Evolutionary conservation across 2,329 filamentous ascomycete species (phyloP), one percentile per base, ranked within the genome.

Genomic region (Chaetothyriales sp.): DNA sequence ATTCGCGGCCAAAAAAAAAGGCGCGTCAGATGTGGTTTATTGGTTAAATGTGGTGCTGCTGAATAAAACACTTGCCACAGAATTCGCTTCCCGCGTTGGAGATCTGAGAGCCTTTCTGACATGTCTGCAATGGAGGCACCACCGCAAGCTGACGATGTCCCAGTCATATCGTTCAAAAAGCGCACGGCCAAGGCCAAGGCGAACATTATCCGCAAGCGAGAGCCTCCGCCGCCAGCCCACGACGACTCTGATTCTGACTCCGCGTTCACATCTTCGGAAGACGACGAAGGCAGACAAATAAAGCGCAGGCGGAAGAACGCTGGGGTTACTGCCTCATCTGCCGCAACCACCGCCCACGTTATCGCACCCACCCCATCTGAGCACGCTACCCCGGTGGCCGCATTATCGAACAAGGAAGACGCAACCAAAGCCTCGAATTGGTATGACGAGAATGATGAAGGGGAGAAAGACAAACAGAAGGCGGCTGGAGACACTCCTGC

Each of bases 351-450:
- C 12, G 61, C 64, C 0, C 54, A 63, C 10, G 64, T 64, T 8
- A 63, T 62, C 6, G 71, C 77, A 25, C 65, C 73, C 20, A 68
- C 54, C 68, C 77, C 53, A 75, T 78, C 46, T 68, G 76, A 56
- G 78, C 77, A 66, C 66, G 74, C 49, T 77, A 81, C 51, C 76
- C 86, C 65, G 74, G 81, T 57, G 75, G 71, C 51, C 67, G 79
- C 20, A 73, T 74, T 56, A 79, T 87, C 59, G 73, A 79, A 59
- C 56, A 78, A 77, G 60, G 90, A 90, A 65, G 89, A 95, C 64
- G 90, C 92, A 18, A 96, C 90, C 1, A 95, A 93, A 62, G 77
- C 81, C 44, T 83, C 78, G 51, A 86, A 94, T 65, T 95, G 88
- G 89, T 92, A 84, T 67, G 88, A 94, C 54, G 85, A 90, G 53